A percentile compares a stretch with the other conserved stretches of the same genome.
These are phyloP conservation scores for Penicillium turbatum DNA, from an alignment of 495 filamentous ascomycete genomes.

Conservation along the genomic window DNA sequence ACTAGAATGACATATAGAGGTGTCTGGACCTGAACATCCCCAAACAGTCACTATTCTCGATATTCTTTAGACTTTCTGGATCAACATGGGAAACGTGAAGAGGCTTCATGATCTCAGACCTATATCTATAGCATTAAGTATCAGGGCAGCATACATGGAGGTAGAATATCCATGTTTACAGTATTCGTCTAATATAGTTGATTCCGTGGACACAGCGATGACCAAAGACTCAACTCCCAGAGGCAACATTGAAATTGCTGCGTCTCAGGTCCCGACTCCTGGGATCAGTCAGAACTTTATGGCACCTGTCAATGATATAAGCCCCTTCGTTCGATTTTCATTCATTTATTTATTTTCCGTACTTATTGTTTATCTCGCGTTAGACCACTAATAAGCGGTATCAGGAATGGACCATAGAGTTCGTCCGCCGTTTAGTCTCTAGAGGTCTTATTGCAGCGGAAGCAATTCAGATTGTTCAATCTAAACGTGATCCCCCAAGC, in stretches of 20 bases:
- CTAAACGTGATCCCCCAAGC: conserved; percentile 29
- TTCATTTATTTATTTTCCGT: too few species aligned
- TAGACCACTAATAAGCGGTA: conserved; percentile 33
- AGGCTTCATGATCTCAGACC: too few species aligned
- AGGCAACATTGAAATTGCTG: conserved; percentile 29
- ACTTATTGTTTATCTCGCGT: too few species aligned
- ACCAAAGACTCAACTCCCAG: conserved; percentile 19
- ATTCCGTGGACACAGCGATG: conserved; percentile 6
- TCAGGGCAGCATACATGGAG: too few species aligned
- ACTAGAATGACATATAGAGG: too few species aligned
- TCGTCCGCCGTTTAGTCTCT: conserved; percentile 24
- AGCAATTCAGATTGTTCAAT: conserved; percentile 31
- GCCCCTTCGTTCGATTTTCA: too few species aligned
- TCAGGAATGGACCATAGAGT: conserved; percentile 41
- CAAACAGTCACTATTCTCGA: too few species aligned
- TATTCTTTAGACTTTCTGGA: too few species aligned
- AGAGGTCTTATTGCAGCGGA: conserved; percentile 21
- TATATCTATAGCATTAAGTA: too few species aligned
- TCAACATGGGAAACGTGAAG: too few species aligned
- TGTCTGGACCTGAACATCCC: too few species aligned
- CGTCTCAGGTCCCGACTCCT: conserved; percentile 26
- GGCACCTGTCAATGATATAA: conserved; percentile 35
- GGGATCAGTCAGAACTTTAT: conserved; percentile 33
- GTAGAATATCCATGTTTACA: too few species aligned
- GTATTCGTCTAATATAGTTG: conserved; percentile 22